Evolutionary conservation across 2,329 filamentous ascomycete species (phyloP).

Genomic region (Ascochyta lentis): DNA sequence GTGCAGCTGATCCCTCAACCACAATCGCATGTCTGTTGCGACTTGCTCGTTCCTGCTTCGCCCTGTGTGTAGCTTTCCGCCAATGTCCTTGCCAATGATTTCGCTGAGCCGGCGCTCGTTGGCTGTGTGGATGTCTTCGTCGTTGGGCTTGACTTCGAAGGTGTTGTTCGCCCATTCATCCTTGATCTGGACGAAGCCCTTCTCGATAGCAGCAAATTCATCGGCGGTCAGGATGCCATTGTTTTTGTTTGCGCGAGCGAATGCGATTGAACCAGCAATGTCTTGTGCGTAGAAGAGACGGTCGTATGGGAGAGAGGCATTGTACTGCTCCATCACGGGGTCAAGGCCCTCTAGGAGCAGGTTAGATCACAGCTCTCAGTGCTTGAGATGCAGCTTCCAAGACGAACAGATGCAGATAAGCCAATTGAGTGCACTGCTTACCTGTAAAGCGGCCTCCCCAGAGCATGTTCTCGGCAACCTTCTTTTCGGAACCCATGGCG

Average conservation of each 20-base stretch:
- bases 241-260: conserved; percentile 79
- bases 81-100: conserved; percentile 83
- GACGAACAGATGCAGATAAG: not conserved
- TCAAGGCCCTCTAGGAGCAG: conserved; percentile 72
- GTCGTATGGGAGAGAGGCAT: conserved; percentile 81
- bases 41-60: conserved; percentile 91
- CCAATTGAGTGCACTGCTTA: conserved; percentile 17
- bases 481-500: conserved; percentile 43
- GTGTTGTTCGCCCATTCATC: conserved; percentile 56
- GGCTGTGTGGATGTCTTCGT: conserved; percentile 63
- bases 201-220: conserved; percentile 77
- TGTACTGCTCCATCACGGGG: conserved; percentile 86
- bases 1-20: conserved; percentile 77
- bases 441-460: conserved; percentile 49
- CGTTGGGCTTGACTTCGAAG: conserved; percentile 57
- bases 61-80: conserved; percentile 87
- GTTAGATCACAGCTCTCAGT: conserved; percentile 19
- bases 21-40: conserved; percentile 88
- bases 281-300: conserved; percentile 79
- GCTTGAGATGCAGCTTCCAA: not conserved
- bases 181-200: conserved; percentile 67
- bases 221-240: conserved; percentile 73
- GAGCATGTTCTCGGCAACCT: conserved; percentile 49
- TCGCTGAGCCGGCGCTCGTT: conserved; percentile 69
- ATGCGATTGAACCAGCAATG: conserved; percentile 80